phyloP scores from a whole-genome alignment of 2,329 filamentous ascomycete genomes.

The Ceratocystis lukuohia region DNA sequence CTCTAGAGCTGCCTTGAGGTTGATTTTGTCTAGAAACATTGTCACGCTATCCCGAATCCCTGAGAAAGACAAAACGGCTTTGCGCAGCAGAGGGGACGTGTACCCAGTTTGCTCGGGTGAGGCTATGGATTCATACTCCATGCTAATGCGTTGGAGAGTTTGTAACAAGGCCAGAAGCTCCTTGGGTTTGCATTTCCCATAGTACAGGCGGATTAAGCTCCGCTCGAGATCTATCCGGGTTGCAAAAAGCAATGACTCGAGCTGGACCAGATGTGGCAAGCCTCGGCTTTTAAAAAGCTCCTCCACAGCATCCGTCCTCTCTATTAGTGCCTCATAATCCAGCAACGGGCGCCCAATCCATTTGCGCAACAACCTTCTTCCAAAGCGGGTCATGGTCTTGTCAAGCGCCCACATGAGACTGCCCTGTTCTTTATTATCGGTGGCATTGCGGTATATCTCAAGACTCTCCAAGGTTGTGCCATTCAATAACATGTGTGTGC shows the following conservation, averaged over 20 bases:
- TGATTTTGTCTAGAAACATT: constrained; percentile 70
- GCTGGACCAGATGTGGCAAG: constrained; percentile 54
- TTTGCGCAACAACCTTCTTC: constrained; percentile 74
- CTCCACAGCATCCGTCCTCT: constrained; percentile 70
- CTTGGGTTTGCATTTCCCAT: constrained; percentile 83
- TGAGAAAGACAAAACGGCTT: constrained; percentile 63
- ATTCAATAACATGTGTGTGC: constrained; percentile 91
- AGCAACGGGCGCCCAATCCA: constrained; percentile 90
- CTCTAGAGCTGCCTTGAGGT: constrained; percentile 63
- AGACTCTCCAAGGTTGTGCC: constrained; percentile 88
- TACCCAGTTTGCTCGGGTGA: constrained; percentile 57
- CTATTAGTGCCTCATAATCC: constrained; percentile 59
- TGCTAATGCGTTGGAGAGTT: constrained; percentile 66
- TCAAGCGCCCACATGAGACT: constrained; percentile 94
- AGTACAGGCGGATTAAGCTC: constrained; percentile 89
- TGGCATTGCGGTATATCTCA: constrained; percentile 91
- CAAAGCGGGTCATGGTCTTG: constrained; percentile 80
- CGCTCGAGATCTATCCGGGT: constrained; percentile 73
- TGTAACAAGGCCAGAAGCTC: constrained; percentile 79
- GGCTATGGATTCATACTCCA: constrained; percentile 58
- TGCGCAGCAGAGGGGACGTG: constrained; percentile 51
- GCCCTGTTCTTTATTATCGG: constrained; percentile 69
- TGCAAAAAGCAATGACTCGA: constrained; percentile 57
- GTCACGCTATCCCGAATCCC: constrained; percentile 60
- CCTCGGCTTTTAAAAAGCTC: constrained; percentile 62